Base-by-base conservation (phyloP, 495 filamentous ascomycete species). In the Letharia lupina region DNA sequence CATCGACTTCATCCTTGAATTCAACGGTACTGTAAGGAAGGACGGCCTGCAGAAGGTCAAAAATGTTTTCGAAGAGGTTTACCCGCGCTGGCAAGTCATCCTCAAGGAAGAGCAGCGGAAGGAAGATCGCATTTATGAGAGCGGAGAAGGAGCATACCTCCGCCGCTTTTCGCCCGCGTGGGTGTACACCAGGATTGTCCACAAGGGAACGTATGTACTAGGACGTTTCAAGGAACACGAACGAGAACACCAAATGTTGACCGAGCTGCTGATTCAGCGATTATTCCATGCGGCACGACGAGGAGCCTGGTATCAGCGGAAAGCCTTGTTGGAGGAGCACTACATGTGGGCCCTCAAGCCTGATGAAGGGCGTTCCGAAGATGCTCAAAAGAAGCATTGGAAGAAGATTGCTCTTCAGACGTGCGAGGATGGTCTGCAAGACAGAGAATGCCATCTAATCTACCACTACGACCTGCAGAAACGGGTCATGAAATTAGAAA, bases 401-500 rank as follows among this genome's bases (percentile, higher is more conserved):
- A 89, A 86, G 73, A 81, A 86, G 61, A 80, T 88, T 54, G 90
- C 94, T 2, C 77, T 90, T 16, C 77, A 77, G n/a, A 97, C 94
- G 0, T 98, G 94, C 73, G 91, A 96, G 73, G 79, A 83, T 20
- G 94, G 91, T 6, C 82, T 98, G 2, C 86, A 96, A 73, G 94
- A 98, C 68, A 84, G 85, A 31, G 82, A 91, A 60, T 96, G 91
- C 69, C 93, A 97, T 71, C 70, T 96, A 23, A 95, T 95, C 52
- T 92, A 90, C 72, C 93, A 98, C 71, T 89, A 96, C 74, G 93
- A 98, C 73, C 78, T 98, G 13, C 93, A 98, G 75, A 98, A 96
- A 72, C 88, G 94, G 13, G 84, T 96, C 47, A 81, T 80, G 66
- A 98, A 97, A 76, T 84, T 98, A 20, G 94, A 98, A 74, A 92